A percentile compares a stretch with the other conserved stretches of the same genome.
phyloP scores from a whole-genome alignment of 1,284 basidiomycete species.

The Sutorius eximius region DNA sequence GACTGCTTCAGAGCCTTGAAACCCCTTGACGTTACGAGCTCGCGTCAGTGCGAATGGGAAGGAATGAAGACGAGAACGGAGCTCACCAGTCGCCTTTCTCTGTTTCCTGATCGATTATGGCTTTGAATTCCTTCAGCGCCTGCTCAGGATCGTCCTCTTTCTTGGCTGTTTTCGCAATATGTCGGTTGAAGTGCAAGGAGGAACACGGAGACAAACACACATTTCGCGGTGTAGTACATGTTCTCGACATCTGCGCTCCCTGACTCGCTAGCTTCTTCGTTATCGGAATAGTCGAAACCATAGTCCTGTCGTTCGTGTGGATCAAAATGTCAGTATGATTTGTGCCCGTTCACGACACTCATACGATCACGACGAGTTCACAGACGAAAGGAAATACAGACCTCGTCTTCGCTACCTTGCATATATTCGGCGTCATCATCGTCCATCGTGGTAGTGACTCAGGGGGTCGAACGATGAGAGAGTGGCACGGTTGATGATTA shows the following conservation, averaged over 20 bases:
- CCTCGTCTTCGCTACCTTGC: slow-evolving; percentile 83
- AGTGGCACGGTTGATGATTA: slow-evolving; percentile 7
- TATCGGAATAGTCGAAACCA: slow-evolving; percentile 95
- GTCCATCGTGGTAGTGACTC: slow-evolving; percentile 56
- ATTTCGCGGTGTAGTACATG: slow-evolving; percentile 97
- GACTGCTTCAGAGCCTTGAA: slow-evolving; percentile 99
- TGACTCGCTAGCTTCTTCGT: slow-evolving; percentile 76
- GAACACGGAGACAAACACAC: slow-evolving; percentile 45
- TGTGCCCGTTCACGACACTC: background rate
- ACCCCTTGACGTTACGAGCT: slow-evolving; percentile 59
- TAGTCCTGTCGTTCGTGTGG: slow-evolving; percentile 68
- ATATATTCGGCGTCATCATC: slow-evolving; percentile 89
- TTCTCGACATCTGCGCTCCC: slow-evolving; percentile 96
- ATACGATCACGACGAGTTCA: slow-evolving; percentile 5
- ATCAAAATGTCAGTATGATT: slow-evolving; percentile 2
- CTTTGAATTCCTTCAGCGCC: slow-evolving; percentile 83
- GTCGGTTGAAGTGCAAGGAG: slow-evolving; percentile 2
- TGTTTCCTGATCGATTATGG: slow-evolving; percentile 85
- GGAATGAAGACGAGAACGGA: background rate
- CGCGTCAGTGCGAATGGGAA: background rate
- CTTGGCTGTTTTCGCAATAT: slow-evolving; percentile 58
- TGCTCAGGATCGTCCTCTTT: slow-evolving; percentile 91
- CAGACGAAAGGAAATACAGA: slow-evolving; percentile 30
- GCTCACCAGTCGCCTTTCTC: slow-evolving; percentile 91
- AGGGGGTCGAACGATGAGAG: slow-evolving; percentile 4